These are phyloP conservation scores for Quercus phellos DNA, from an alignment of 331 rosid genomes.

Conservation along the genomic window DNA sequence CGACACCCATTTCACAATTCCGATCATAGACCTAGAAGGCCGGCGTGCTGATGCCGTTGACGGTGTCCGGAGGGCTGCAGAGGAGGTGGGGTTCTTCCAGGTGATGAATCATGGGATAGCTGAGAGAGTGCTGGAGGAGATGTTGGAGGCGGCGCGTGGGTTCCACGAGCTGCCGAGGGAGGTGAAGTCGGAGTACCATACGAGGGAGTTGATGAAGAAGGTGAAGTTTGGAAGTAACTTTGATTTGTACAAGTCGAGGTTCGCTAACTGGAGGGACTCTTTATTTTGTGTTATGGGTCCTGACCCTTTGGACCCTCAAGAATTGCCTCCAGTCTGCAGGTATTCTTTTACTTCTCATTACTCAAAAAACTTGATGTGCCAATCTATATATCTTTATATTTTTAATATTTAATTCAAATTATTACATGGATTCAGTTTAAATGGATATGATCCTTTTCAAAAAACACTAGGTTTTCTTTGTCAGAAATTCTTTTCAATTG, in stretches of 20 bases:
- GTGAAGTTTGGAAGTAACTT: slow-evolving; percentile 41
- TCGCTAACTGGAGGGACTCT: slow-evolving; percentile 56
- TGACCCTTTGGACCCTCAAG: slow-evolving; percentile 28
- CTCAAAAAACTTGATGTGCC: too few relatives aligned
- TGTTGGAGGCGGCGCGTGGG: slow-evolving; percentile 27
- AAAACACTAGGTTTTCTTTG: not conserved
- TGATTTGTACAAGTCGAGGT: slow-evolving; percentile 32
- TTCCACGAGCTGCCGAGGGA: slow-evolving; percentile 48
- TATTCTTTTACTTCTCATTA: not conserved
- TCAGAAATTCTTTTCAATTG: not conserved
- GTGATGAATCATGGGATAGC: slow-evolving; percentile 51
- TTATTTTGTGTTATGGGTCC: slow-evolving; percentile 33
- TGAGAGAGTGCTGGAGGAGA: slow-evolving; percentile 16
- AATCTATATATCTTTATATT: too few relatives aligned
- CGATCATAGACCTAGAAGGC: slow-evolving; percentile 24
- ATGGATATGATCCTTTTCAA: too few relatives aligned
- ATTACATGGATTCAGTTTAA: too few relatives aligned
- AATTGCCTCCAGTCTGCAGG: slow-evolving; percentile 42
- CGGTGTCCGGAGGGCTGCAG: slow-evolving; percentile 30
- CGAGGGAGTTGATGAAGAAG: slow-evolving; percentile 14
- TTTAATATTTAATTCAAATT: too few relatives aligned
- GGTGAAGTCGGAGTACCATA: slow-evolving; percentile 31
- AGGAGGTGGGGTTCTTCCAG: slow-evolving; percentile 52
- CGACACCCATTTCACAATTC: slow-evolving; percentile 18
- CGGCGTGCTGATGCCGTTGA: slow-evolving; percentile 15